Evolutionary conservation across 495 filamentous ascomycete genomes (phyloP), one percentile per base, ranked within the genome.

Genomic region (Aspergillus campestris): DNA sequence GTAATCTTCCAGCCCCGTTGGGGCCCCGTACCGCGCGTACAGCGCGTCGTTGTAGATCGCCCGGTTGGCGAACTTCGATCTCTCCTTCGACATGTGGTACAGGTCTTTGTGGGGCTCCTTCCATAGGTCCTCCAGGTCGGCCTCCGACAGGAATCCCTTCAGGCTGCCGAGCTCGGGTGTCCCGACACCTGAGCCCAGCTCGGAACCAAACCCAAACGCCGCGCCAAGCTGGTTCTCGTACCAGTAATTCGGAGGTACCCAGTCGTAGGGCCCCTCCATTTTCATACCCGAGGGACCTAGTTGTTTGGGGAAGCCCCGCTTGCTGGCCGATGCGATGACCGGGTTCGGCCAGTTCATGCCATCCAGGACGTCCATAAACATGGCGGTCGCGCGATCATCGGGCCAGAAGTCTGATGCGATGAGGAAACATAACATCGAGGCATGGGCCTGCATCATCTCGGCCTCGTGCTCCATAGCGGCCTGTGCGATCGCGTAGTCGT

Each of bases 181-280:
- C 0, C 80, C 80, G 0, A 80, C 77, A 0, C 81, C 81, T 1
- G 80, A 61, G 4, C 79, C 74, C 6, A 74, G 67, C 50, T 83
- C 81, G 7, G 77, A 77, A 0, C 78, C 78, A 31, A 84, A 83
- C 0, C 80, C 80, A 47, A 78, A 81, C 0, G 78, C 80, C 0
- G 75, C 77, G 0, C 80, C 80, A 0, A 69, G 53, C 27, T 64
- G 48, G 14, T 65, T 61, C 11, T 70, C 67, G 40, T 73, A 79
- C 79, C 79, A 83, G 56, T 84, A 83, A 33, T 73, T 77, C 0
- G 80, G 80, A 5, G 81, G 75, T 0, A 80, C 75, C 75, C 78
- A 84, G 59, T 83, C 81, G 50, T 84, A 84, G 0, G 81, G 81
- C 0, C 81, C 81, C 1, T 76, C 73, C 80, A 83, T 83, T 50